A percentile compares a stretch with the other conserved stretches of the same genome.
Conservation (phyloP, 129 eudicot species). For the Apium graveolens region DNA sequence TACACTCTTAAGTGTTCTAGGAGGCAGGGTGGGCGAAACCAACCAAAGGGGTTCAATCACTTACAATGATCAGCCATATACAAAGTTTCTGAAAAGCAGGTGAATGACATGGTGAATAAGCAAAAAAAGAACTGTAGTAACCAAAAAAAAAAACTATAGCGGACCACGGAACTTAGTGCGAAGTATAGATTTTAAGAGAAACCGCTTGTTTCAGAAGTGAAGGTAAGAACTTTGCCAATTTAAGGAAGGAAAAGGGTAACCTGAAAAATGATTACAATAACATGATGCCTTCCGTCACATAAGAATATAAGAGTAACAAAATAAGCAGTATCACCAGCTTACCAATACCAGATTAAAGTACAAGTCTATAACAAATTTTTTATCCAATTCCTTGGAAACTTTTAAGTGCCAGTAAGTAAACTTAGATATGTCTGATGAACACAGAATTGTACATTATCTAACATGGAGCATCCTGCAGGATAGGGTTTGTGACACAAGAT, state of each 20-base stretch:
- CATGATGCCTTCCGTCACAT: not conserved
- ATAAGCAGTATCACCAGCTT: not conserved
- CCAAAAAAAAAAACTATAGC: not conserved
- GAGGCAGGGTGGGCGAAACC: conserved; percentile 54
- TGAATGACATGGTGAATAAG: conserved; percentile 11
- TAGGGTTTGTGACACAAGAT: conserved; percentile 95
- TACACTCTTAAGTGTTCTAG: conserved; percentile 67
- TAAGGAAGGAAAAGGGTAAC: not conserved
- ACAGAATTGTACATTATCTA: not conserved
- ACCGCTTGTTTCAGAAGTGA: not conserved
- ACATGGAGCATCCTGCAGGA: conserved; percentile 42
- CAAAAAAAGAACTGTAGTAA: not conserved
- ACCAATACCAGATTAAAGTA: not conserved
- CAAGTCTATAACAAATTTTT: not conserved
- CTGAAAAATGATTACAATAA: not conserved
- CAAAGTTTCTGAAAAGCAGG: conserved; percentile 83
- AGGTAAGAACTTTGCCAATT: not conserved
- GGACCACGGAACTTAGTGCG: not conserved
- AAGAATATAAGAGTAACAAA: not conserved
- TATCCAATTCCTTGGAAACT: not conserved
- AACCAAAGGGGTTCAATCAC: conserved; percentile 60
- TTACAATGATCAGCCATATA: conserved; percentile 79
- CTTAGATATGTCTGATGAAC: not conserved
- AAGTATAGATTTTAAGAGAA: not conserved
- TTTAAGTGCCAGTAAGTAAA: not conserved